Percentiles rank a stretch among this genome's conserved stretches.
These are phyloP conservation scores for Bolboschoenoplectus hybrid DNA, from an alignment of 202 grass and related monocot genomes.

Conservation along the genomic window DNA sequence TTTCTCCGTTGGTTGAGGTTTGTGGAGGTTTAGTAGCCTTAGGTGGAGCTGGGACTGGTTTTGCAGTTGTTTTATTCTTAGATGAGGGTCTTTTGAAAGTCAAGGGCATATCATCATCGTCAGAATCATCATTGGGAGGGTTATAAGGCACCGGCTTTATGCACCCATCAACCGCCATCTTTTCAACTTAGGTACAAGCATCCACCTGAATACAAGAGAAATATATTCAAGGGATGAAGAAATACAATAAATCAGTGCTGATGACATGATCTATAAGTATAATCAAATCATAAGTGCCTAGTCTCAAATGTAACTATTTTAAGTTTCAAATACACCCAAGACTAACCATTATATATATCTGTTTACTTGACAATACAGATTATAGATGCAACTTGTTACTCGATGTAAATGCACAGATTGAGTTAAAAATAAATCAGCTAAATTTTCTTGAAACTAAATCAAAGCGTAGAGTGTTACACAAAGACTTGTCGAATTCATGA, in stretches of 20 bases:
- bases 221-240: neutral
- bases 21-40: slow-evolving; percentile 42
- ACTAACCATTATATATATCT: neutral
- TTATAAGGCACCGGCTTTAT: slow-evolving; percentile 31
- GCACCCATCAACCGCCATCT: slow-evolving; percentile 40
- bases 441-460: neutral
- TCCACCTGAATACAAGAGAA: slow-evolving; percentile 32
- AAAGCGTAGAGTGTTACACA: neutral
- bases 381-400: slow-evolving; percentile 8
- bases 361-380: neutral
- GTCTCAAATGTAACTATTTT: neutral
- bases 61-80: slow-evolving; percentile 51
- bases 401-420: neutral
- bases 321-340: neutral
- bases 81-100: slow-evolving; percentile 64
- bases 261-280: neutral
- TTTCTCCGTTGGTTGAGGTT: slow-evolving; percentile 44
- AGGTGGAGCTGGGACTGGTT: slow-evolving; percentile 36
- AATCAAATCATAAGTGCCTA: neutral
- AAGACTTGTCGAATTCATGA: neutral
- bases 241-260: neutral
- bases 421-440: neutral
- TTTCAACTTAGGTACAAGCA: slow-evolving; percentile 13
- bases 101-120: slow-evolving; percentile 53
- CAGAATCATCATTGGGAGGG: slow-evolving; percentile 36